phyloP scores from a whole-genome alignment of 768 basidiomycete genomes.

The Naganishia randhawae region DNA sequence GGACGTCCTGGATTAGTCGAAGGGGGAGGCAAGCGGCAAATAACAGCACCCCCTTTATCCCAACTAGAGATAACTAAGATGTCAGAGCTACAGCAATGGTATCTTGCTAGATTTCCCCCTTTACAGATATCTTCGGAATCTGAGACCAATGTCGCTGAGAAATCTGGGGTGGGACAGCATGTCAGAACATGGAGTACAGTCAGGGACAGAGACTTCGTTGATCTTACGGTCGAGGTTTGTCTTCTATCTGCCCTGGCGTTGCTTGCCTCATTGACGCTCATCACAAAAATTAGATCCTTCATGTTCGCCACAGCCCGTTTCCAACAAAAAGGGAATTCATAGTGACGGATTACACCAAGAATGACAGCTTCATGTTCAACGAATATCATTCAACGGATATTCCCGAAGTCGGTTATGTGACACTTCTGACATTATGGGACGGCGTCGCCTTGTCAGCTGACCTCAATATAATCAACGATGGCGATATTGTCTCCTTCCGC shows the following conservation, averaged over 20 bases:
- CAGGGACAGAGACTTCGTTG: not conserved
- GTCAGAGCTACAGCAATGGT: slow-evolving; percentile 5
- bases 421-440: slow-evolving; percentile 15
- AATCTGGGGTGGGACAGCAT: too few species aligned
- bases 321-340: slow-evolving; percentile 14
- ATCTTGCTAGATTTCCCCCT: not conserved
- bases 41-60: not conserved
- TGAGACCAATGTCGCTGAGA: not conserved
- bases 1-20: not conserved
- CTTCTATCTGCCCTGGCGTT: not conserved
- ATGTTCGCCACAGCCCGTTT: not conserved
- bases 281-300: not conserved
- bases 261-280: not conserved
- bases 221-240: slow-evolving; percentile 15
- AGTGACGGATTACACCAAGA: slow-evolving; percentile 17
- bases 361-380: slow-evolving; percentile 1
- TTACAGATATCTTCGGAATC: not conserved
- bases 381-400: not conserved
- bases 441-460: slow-evolving; percentile 8
- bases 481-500: slow-evolving; percentile 10
- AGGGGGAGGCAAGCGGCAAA: not conserved
- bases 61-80: not conserved
- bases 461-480: slow-evolving; percentile 13
- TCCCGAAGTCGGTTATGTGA: slow-evolving; percentile 13
- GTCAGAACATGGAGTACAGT: slow-evolving; percentile 5